These are phyloP conservation scores for Pichia californica DNA, from an alignment of 805 yeast genomes.

Conservation along the genomic window DNA sequence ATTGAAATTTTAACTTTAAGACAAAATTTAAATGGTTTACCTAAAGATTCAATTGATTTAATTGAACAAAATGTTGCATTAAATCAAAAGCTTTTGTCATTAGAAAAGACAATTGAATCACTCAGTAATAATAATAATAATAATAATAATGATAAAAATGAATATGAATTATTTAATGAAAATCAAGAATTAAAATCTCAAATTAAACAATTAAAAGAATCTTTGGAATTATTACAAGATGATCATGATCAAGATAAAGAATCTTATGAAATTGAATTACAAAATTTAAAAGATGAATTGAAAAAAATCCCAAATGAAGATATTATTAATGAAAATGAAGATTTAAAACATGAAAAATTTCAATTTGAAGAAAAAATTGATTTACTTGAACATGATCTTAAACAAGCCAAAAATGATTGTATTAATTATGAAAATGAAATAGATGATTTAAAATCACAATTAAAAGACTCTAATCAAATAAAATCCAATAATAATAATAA, in stretches of 20 bases:
- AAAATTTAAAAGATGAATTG: not conserved
- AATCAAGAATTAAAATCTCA: too few species aligned
- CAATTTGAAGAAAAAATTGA: not conserved
- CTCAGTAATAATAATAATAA: not conserved
- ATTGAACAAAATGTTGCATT: slow-evolving; percentile 18
- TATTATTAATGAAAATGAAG: slow-evolving; percentile 1
- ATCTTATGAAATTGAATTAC: not conserved
- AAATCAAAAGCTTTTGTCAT: slow-evolving; percentile 9
- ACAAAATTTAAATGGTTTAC: slow-evolving; percentile 35
- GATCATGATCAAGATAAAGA: not conserved
- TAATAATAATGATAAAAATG: not conserved
- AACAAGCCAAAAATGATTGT: slow-evolving; percentile 9
- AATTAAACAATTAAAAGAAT: too few species aligned
- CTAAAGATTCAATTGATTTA: slow-evolving; percentile 34
- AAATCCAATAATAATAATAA: not conserved
- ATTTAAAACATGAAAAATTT: not conserved
- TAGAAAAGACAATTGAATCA: too few species aligned
- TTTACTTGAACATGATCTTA: not conserved
- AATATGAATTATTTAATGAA: too few species aligned
- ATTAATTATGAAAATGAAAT: not conserved
- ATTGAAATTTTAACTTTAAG: slow-evolving; percentile 36
- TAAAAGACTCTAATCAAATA: not conserved
- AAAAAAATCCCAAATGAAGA: too few species aligned
- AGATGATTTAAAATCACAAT: not conserved
- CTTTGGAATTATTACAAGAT: too few species aligned